Conservation (phyloP, 1,284 basidiomycete genomes). For the Puccinia novopanici region DNA sequence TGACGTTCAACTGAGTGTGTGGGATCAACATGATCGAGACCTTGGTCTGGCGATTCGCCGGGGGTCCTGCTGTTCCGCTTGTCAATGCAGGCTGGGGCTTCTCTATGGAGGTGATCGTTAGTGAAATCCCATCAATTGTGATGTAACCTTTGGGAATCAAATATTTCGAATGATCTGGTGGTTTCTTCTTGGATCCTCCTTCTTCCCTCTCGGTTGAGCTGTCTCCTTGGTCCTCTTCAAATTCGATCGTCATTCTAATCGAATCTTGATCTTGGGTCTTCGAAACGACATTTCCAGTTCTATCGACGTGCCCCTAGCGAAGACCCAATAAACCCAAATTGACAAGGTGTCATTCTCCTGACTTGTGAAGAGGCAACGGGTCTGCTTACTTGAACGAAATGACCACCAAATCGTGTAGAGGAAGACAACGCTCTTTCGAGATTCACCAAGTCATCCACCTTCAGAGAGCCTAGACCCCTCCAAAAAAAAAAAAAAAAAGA, state of each 20-base stretch:
- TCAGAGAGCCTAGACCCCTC: slow-evolving; percentile 68
- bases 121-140: slow-evolving; percentile 88
- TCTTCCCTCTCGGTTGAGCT: slow-evolving; percentile 67
- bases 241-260: slow-evolving; percentile 75
- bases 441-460: slow-evolving; percentile 80
- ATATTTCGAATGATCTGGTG: slow-evolving; percentile 67
- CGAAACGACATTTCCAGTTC: slow-evolving; percentile 74
- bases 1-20: slow-evolving; percentile 87
- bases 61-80: slow-evolving; percentile 28
- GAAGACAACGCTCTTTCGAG: slow-evolving; percentile 92
- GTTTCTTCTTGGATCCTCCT: slow-evolving; percentile 83
- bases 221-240: slow-evolving; percentile 65
- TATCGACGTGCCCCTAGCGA: slow-evolving; percentile 84
- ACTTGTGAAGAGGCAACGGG: background rate
- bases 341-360: background rate
- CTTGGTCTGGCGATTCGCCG: slow-evolving; percentile 65
- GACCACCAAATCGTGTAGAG: slow-evolving; percentile 89
- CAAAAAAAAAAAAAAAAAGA: no score
- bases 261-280: slow-evolving; percentile 80
- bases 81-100: slow-evolving; percentile 62
- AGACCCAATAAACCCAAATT: background rate
- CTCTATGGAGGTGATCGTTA: slow-evolving; percentile 74
- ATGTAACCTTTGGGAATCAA: slow-evolving; percentile 96
- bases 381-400: slow-evolving; percentile 79
- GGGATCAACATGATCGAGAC: slow-evolving; percentile 94